These are phyloP conservation scores for Populus deltoides DNA, from an alignment of 345 rosid genomes.

Conservation along the genomic window DNA sequence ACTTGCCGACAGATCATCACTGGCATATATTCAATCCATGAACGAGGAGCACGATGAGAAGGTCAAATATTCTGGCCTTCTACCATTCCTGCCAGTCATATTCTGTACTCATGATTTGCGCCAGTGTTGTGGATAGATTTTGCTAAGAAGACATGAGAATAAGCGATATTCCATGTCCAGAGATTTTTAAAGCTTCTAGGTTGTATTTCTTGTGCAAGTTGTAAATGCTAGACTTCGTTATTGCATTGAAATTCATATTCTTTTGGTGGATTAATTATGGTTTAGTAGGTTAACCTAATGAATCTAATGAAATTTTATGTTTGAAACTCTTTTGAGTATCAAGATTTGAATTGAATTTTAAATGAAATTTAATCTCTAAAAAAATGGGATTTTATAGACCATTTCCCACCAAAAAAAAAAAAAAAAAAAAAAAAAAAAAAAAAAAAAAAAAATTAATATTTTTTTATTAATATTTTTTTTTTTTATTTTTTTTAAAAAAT, in stretches of 20 bases:
- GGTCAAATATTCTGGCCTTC: background rate
- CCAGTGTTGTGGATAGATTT: constrained; percentile 25
- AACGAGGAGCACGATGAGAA: constrained; percentile 13
- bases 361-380: no score
- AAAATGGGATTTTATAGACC: no score
- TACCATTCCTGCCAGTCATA: background rate
- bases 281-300: background rate
- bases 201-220: background rate
- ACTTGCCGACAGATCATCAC: constrained; percentile 59
- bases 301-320: no score
- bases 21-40: constrained; percentile 77
- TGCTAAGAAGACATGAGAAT: constrained; percentile 5
- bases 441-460: no score
- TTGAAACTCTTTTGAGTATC: no score
- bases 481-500: no score
- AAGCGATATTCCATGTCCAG: background rate
- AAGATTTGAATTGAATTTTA: no score
- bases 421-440: no score
- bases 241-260: background rate
- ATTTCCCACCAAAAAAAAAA: no score
- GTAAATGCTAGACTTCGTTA: background rate
- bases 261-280: background rate
- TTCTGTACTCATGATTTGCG: constrained; percentile 4
- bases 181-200: background rate
- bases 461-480: no score